phyloP scores from a whole-genome alignment of 2,329 filamentous ascomycete species.

The Hypoxylon sp. region DNA sequence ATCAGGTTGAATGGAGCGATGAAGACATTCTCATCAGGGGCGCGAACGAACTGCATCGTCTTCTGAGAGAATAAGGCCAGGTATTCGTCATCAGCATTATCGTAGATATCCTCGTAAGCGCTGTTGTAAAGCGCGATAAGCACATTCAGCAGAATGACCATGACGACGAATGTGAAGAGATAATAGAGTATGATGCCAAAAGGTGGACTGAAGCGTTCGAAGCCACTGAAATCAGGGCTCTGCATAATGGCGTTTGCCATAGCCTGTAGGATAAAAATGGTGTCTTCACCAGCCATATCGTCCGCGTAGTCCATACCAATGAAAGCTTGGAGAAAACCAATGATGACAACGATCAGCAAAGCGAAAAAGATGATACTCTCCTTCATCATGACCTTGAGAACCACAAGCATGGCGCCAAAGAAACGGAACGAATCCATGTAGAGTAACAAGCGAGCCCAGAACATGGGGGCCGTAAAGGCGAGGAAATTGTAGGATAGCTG shows the following conservation, averaged over 20 bases:
- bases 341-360: conserved; percentile 80
- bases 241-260: conserved; percentile 94
- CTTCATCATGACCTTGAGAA: conserved; percentile 94
- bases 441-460: conserved; percentile 91
- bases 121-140: conserved; percentile 97
- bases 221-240: conserved; percentile 86
- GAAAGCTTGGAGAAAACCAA: conserved; percentile 93
- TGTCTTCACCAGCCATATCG: conserved; percentile 72
- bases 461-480: conserved; percentile 93
- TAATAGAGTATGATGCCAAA: conserved; percentile 98
- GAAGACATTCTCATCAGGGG: conserved; percentile 97
- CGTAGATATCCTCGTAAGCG: conserved; percentile 93
- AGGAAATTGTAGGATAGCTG: conserved; percentile 91
- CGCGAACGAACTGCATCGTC: conserved; percentile 95
- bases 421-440: conserved; percentile 95
- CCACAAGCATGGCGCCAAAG: conserved; percentile 97
- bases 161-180: conserved; percentile 95
- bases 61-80: conserved; percentile 92
- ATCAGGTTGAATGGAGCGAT: conserved; percentile 95
- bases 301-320: conserved; percentile 89
- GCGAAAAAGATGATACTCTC: conserved; percentile 97
- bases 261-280: conserved; percentile 76
- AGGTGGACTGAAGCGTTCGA: conserved; percentile 89
- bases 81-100: conserved; percentile 94
- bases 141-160: conserved; percentile 92